Conservation (phyloP, 495 filamentous ascomycete genomes). For the Chaetomium cochliodes region DNA sequence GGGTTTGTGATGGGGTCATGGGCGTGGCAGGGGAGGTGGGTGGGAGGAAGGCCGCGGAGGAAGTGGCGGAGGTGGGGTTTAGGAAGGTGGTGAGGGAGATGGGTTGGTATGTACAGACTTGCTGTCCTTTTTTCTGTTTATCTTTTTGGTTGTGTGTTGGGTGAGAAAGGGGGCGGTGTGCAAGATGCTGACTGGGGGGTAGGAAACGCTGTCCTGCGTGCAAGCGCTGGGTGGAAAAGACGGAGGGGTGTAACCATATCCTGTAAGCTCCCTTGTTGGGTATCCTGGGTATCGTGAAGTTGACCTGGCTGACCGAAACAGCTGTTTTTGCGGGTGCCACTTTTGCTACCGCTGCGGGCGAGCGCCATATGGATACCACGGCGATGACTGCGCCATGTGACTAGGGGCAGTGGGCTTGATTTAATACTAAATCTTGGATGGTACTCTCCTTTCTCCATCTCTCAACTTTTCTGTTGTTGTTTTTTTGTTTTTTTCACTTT, state of each 20-base stretch:
- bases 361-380: slow-evolving; percentile 19
- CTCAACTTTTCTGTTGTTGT: background rate
- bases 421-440: background rate
- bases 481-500: no score
- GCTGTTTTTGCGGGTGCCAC: slow-evolving; percentile 23
- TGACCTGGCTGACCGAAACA: background rate
- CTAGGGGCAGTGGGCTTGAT: background rate
- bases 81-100: slow-evolving; percentile 9
- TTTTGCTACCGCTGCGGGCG: slow-evolving; percentile 31
- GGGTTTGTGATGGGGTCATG: slow-evolving; percentile 1
- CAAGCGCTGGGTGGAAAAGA: slow-evolving; percentile 11
- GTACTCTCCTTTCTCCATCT: background rate
- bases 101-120: slow-evolving; percentile 3
- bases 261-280: background rate
- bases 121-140: background rate
- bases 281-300: no score
- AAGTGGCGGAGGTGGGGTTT: slow-evolving; percentile 11
- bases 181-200: background rate
- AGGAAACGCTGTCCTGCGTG: slow-evolving; percentile 15
- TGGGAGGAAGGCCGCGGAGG: background rate
- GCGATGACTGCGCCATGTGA: slow-evolving; percentile 16
- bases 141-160: background rate
- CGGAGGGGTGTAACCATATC: slow-evolving; percentile 16
- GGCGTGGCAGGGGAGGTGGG: background rate
- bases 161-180: background rate